phyloP scores from a whole-genome alignment of 495 filamentous ascomycete species.

The Margaritispora aquatica region DNA sequence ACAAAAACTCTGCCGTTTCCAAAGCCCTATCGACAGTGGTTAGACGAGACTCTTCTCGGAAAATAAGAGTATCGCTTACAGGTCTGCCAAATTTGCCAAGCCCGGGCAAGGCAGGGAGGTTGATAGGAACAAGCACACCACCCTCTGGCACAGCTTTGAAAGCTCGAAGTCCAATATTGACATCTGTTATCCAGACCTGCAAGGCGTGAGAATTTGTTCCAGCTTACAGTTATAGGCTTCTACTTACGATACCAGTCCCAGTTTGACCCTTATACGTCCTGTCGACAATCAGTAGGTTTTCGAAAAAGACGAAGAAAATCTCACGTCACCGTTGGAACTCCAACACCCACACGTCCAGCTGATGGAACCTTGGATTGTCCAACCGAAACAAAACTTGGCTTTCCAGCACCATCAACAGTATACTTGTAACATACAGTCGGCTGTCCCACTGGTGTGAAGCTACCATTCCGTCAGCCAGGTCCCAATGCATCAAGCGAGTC shows the following conservation, averaged over 20 bases:
- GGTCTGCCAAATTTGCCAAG: slow-evolving; percentile 36
- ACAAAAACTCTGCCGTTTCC: slow-evolving; percentile 40
- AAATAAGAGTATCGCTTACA: slow-evolving; percentile 8
- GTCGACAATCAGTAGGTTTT: not conserved
- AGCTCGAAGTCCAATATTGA: slow-evolving; percentile 29
- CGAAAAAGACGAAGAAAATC: not conserved
- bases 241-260: slow-evolving; percentile 27
- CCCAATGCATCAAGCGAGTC: too few species aligned
- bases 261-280: slow-evolving; percentile 35
- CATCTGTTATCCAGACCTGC: slow-evolving; percentile 33
- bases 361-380: slow-evolving; percentile 28
- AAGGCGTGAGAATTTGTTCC: slow-evolving; percentile 1
- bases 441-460: slow-evolving; percentile 4
- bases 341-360: slow-evolving; percentile 35
- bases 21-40: slow-evolving; percentile 21
- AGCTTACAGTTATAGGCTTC: slow-evolving; percentile 1
- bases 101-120: slow-evolving; percentile 31
- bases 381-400: slow-evolving; percentile 32
- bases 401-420: slow-evolving; percentile 27
- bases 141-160: slow-evolving; percentile 34
- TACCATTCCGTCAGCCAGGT: slow-evolving; percentile 17
- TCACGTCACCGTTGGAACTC: slow-evolving; percentile 32
- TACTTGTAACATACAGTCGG: slow-evolving; percentile 31
- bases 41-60: not conserved
- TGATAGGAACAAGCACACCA: slow-evolving; percentile 33